These are phyloP conservation scores for Dalechampia spathulata DNA, from an alignment of 441 rosid genomes.

Conservation along the genomic window DNA sequence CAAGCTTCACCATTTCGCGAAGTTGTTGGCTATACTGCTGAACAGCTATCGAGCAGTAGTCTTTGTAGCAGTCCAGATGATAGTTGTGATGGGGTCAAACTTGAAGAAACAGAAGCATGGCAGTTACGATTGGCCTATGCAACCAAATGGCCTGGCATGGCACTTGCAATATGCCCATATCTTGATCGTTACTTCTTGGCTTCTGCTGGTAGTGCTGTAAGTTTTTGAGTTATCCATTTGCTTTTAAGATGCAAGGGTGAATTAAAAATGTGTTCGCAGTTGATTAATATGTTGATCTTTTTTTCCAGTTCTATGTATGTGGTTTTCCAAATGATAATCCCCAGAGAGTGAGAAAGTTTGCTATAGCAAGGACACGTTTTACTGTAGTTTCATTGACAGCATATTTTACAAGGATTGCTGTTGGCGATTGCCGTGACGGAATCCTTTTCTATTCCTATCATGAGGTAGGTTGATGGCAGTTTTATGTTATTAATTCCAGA, in stretches of 20 bases:
- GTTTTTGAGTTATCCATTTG: constrained; percentile 23
- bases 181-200: constrained; percentile 85
- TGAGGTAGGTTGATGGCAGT: constrained; percentile 50
- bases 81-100: constrained; percentile 76
- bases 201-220: constrained; percentile 97
- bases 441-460: constrained; percentile 81
- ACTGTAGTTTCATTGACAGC: constrained; percentile 74
- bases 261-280: constrained; percentile 11
- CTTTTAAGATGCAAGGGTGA: constrained; percentile 17
- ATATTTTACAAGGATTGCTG: constrained; percentile 76
- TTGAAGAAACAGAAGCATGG: constrained; percentile 85
- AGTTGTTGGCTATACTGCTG: constrained; percentile 59
- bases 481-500: constrained; percentile 5
- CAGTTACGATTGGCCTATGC: constrained; percentile 57
- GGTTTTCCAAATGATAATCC: constrained; percentile 70
- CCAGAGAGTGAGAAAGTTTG: constrained; percentile 66
- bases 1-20: constrained; percentile 82
- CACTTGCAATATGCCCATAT: constrained; percentile 89
- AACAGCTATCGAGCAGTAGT: constrained; percentile 79
- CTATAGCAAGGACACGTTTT: constrained; percentile 84
- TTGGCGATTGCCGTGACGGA: constrained; percentile 99
- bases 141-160: constrained; percentile 71
- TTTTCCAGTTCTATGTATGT: constrained; percentile 77
- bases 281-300: constrained; percentile 19
- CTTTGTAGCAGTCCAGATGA: constrained; percentile 86